These are phyloP conservation scores for Ophiostoma australiae DNA, from an alignment of 2,329 filamentous ascomycete species.

Conservation along the genomic window DNA sequence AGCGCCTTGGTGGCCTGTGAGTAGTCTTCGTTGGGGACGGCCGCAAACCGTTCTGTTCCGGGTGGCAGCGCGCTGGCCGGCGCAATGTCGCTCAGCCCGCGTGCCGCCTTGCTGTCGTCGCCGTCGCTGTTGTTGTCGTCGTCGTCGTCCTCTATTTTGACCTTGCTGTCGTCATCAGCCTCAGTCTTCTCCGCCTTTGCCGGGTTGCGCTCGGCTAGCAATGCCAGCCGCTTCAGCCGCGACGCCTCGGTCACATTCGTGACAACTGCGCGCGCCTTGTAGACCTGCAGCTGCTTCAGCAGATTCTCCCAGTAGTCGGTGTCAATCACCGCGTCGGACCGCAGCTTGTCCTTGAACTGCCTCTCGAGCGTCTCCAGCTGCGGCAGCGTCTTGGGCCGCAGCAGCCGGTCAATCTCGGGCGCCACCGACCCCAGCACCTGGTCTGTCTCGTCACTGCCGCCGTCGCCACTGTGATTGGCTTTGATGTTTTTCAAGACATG, in stretches of 20 bases:
- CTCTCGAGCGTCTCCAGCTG: slow-evolving; percentile 81
- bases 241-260: slow-evolving; percentile 45
- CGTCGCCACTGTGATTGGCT: slow-evolving; percentile 47
- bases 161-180: slow-evolving; percentile 4
- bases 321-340: slow-evolving; percentile 86
- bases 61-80: slow-evolving; percentile 39
- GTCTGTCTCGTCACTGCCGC: slow-evolving; percentile 56
- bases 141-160: neutral
- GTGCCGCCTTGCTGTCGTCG: neutral
- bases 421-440: slow-evolving; percentile 78
- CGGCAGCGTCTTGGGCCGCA: slow-evolving; percentile 77
- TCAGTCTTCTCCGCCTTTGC: neutral
- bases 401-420: slow-evolving; percentile 79
- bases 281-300: slow-evolving; percentile 74
- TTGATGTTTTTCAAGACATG: slow-evolving; percentile 51
- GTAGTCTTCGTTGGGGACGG: slow-evolving; percentile 68
- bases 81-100: neutral
- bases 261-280: slow-evolving; percentile 72
- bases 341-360: slow-evolving; percentile 80
- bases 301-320: slow-evolving; percentile 97
- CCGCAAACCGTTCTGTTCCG: slow-evolving; percentile 63
- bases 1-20: slow-evolving; percentile 82
- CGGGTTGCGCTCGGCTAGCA: slow-evolving; percentile 50
- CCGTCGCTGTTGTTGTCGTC: neutral
- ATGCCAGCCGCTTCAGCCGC: slow-evolving; percentile 61